Base-by-base conservation (phyloP, 2,329 filamentous ascomycete species). In the Neocucurbitaria cava region DNA sequence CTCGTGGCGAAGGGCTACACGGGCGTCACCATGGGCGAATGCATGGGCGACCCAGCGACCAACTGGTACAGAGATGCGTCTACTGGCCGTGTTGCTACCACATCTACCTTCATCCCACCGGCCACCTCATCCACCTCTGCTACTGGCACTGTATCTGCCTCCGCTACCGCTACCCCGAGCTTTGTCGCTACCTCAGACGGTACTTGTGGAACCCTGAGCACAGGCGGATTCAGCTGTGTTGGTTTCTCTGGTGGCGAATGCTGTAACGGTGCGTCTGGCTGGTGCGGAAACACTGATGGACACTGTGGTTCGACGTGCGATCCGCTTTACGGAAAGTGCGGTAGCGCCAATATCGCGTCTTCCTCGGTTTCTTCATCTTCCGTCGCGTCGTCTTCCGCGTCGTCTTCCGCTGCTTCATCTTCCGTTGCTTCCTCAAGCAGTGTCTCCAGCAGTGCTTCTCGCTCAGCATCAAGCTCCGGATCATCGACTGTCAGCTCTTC, bases 1-100 rank as follows among this genome's bases (percentile, higher is more conserved):
- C 68, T 74, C 24, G 59, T 61, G 20, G 58, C 57, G 13, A 73
- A 76, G 51, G 75, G 75, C 30, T 81, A 76, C 71, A 70, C 69
- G 46, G 68, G 75, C 18, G 79, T 81, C 7, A 79, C 78, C 1
- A 66, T 81, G 10, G 79, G 79, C 36, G 77, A 80, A 59, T 82
- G 79, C 57, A 52, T 82, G 31, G 75, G 71, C 5, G 79, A 81
- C 44, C 72, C 77, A 2, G 58, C 66, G 10, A 66, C 59, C 13
- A 81, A 81, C 65, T 82, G 79, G 79, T 81, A 82, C 66, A 78
- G 82, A 28, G 50, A 52, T 20, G 46, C 61, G 30, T 47, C 59
- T 20, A 24, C 18, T n/a, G 40, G 33, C 18, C 53, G 61, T 8
- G 50, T 56, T 8, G 49, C 57, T 6, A 58, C 62, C 10, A 46